Evolutionary conservation across 1,284 basidiomycete genomes (phyloP).

Genomic region (Pholiota adiposa): DNA sequence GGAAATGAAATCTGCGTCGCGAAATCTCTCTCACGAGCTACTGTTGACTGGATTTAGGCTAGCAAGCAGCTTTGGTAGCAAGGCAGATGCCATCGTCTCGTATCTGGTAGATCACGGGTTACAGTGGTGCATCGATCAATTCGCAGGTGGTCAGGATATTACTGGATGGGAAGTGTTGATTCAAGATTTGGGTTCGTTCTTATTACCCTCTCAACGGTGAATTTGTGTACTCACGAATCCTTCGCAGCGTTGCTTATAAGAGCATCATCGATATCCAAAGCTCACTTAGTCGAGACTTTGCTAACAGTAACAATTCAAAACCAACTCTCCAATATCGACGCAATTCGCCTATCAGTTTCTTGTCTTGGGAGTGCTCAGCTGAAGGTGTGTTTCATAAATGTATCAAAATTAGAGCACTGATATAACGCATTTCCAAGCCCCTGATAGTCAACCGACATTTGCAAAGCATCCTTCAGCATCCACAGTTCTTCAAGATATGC

Average conservation of each 20-base stretch:
- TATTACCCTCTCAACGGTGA: not conserved
- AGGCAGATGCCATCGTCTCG: slow-evolving; percentile 31
- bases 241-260: slow-evolving; percentile 35
- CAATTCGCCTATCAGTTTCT: slow-evolving; percentile 52
- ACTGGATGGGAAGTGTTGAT: slow-evolving; percentile 30
- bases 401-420: not conserved
- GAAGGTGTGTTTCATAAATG: slow-evolving; percentile 51
- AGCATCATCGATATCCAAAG: slow-evolving; percentile 44
- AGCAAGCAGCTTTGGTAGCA: slow-evolving; percentile 19
- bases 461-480: slow-evolving; percentile 66
- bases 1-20: slow-evolving; percentile 11
- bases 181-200: slow-evolving; percentile 44
- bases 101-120: slow-evolving; percentile 49
- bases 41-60: slow-evolving; percentile 12
- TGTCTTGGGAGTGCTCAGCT: slow-evolving; percentile 51
- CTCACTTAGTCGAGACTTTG: slow-evolving; percentile 76
- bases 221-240: slow-evolving; percentile 5
- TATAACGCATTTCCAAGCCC: slow-evolving; percentile 40
- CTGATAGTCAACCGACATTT: slow-evolving; percentile 65
- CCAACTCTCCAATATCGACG: slow-evolving; percentile 48
- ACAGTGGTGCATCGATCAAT: slow-evolving; percentile 50
- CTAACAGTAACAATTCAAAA: slow-evolving; percentile 69
- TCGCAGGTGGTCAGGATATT: slow-evolving; percentile 36
- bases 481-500: slow-evolving; percentile 55
- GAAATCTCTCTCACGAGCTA: slow-evolving; percentile 11